Evolutionary conservation across 805 yeast genomes (phyloP), one percentile per base, ranked within the genome.

Genomic region (Myxozyma geophila): DNA sequence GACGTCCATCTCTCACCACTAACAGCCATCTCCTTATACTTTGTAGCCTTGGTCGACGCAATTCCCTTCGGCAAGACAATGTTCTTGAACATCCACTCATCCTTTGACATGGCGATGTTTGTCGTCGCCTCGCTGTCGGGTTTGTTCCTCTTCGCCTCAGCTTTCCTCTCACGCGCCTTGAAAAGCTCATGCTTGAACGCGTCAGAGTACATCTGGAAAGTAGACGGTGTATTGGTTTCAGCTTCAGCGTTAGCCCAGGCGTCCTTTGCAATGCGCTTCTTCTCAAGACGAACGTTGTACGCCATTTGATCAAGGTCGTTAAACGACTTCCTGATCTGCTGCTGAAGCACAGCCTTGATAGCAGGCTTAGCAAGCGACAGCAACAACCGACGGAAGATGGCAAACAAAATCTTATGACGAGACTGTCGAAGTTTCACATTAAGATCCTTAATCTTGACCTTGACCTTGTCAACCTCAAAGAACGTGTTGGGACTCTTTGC

Each of bases 1-100:
- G 69, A 66, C 43, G 23, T 54, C 70, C 70, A 67, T 17, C 64
- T 23, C n/a, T 63, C 65, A 17, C 70, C 70, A 21, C 56, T 48
- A 23, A 23, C 48, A 0, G 67, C 70, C 60, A 60, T 40, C 35
- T 48, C 40, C 52, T 61, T 63, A 54, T 63, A 63, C 47, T 54
- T 48, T n/a, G 66, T 53, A 4, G 64, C 65, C 37, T 37, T 39
- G 21, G 17, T 41, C 33, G 59, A 48, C 36, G 68, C 8, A 23
- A 55, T 35, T 2, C 67, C 62, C 33, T 52, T 44, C 10, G 70
- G 70, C 44, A 67, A 36, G 10, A 58, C 60, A 40, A 67, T 49
- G 60, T 60, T 17, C 54, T 58, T 60, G 48, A 67, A 59, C 55
- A 59, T 58, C 35, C 66, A 50, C 33, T 58, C 59, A 9, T 63